Conservation (phyloP, 73 alveolate genomes). For the Paramecium pentaurelia region DNA sequence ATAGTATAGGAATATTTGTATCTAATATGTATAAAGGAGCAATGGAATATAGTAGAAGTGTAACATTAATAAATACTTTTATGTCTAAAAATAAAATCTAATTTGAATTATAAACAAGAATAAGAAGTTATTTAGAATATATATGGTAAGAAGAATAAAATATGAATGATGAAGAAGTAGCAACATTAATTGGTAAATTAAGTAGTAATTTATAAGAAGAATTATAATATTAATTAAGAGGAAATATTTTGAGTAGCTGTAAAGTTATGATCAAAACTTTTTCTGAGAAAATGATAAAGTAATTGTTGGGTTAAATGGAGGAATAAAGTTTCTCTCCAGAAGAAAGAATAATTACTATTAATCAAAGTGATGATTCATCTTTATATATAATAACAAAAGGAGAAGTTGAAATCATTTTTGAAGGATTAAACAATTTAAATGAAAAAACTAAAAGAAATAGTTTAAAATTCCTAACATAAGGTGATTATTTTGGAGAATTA, state of each 20-base stretch:
- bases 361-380: conserved; percentile 70
- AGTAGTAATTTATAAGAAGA: conserved; percentile 70
- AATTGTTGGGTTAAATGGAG: conserved; percentile 61
- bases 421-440: conserved; percentile 45
- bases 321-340: conserved; percentile 77
- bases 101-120: conserved; percentile 71
- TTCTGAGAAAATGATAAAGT: conserved; percentile 64
- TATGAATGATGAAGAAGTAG: conserved; percentile 76
- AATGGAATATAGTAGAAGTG: conserved; percentile 73
- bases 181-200: conserved; percentile 67
- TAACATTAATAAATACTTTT: conserved; percentile 73
- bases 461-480: conserved; percentile 65
- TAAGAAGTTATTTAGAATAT: conserved; percentile 80
- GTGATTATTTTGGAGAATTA: conserved; percentile 80
- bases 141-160: conserved; percentile 71
- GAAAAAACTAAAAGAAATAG: conserved; percentile 47
- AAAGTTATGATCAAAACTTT: conserved; percentile 66
- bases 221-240: conserved; percentile 68
- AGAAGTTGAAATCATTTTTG: conserved; percentile 70
- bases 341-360: conserved; percentile 72
- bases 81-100: conserved; percentile 72
- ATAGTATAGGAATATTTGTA: conserved; percentile 80
- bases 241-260: conserved; percentile 69
- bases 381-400: conserved; percentile 79
- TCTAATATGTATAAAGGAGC: conserved; percentile 66